Conservation (phyloP, 169 alveolate genomes). For the Hammondia hammondi region DNA sequence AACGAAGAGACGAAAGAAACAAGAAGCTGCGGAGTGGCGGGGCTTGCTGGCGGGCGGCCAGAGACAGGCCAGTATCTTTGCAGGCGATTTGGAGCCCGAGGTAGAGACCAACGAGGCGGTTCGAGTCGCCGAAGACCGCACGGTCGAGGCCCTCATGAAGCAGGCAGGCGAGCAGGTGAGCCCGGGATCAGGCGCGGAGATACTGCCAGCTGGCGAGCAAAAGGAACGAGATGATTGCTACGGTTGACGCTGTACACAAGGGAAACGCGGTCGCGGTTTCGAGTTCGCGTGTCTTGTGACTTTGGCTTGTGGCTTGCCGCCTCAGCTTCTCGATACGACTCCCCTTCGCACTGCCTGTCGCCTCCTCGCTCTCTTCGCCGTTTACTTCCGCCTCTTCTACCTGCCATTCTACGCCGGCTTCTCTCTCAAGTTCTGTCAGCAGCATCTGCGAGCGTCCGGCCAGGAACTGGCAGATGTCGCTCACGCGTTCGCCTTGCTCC, state of each 20-base stretch:
- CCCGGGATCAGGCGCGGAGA: neutral
- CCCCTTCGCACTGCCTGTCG: conserved; percentile 18
- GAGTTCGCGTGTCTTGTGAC: neutral
- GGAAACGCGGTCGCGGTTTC: neutral
- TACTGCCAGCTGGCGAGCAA: neutral
- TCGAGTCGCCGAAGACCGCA: neutral
- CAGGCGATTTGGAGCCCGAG: neutral
- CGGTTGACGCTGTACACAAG: neutral
- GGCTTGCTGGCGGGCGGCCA: neutral
- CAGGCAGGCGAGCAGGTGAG: neutral
- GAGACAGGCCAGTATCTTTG: neutral
- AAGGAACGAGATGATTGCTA: neutral
- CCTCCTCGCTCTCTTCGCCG: conserved; percentile 25
- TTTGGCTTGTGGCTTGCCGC: neutral
- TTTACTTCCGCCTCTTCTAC: conserved; percentile 12
- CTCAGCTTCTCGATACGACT: neutral
- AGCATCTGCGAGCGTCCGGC: conserved; percentile 2
- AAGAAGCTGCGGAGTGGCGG: neutral
- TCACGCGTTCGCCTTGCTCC: conserved; percentile 23
- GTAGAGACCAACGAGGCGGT: neutral
- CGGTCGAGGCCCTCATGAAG: neutral
- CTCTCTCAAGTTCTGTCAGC: conserved; percentile 33
- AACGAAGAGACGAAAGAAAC: too few relatives aligned
- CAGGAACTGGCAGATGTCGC: conserved; percentile 30
- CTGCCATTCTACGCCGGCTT: conserved; percentile 34